Conservation (phyloP, 148 eudicot genomes). For the Oxyria digyna region DNA sequence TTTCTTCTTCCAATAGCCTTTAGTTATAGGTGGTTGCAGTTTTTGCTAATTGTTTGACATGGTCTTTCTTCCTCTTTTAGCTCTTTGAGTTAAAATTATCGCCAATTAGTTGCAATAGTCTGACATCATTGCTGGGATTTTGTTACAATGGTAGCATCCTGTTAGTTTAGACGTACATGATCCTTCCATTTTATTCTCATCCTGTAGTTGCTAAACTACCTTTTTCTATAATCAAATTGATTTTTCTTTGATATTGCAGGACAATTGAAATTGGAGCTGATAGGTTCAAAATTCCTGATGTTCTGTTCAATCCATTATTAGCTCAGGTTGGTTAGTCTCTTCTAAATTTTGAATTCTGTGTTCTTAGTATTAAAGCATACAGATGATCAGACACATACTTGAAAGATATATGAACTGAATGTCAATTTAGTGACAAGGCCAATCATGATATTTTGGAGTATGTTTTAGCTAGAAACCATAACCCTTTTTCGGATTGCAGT, state of each 20-base stretch:
- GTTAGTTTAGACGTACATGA: neutral
- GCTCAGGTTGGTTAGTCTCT: conserved; percentile 44
- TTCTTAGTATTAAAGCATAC: neutral
- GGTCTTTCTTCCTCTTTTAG: too few species aligned
- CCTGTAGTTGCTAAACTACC: neutral
- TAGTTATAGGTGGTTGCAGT: too few species aligned
- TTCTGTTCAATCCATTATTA: conserved; percentile 90
- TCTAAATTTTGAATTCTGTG: neutral
- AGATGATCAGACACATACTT: neutral
- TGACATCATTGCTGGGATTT: too few species aligned
- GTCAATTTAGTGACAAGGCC: neutral
- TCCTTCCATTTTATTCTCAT: neutral
- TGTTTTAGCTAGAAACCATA: too few species aligned
- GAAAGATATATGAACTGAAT: neutral
- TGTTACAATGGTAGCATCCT: too few species aligned
- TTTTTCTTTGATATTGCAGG: conserved; percentile 20
- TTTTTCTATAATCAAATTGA: neutral
- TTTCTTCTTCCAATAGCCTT: too few species aligned
- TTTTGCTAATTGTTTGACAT: too few species aligned
- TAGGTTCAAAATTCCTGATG: conserved; percentile 95
- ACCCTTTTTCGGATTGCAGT: too few species aligned
- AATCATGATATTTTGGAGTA: neutral
- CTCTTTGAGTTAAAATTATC: too few species aligned
- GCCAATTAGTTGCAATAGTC: too few species aligned
- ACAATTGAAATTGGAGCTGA: conserved; percentile 96